Base-by-base conservation (phyloP, 345 rosid genomes). In the Citrus glauca region DNA sequence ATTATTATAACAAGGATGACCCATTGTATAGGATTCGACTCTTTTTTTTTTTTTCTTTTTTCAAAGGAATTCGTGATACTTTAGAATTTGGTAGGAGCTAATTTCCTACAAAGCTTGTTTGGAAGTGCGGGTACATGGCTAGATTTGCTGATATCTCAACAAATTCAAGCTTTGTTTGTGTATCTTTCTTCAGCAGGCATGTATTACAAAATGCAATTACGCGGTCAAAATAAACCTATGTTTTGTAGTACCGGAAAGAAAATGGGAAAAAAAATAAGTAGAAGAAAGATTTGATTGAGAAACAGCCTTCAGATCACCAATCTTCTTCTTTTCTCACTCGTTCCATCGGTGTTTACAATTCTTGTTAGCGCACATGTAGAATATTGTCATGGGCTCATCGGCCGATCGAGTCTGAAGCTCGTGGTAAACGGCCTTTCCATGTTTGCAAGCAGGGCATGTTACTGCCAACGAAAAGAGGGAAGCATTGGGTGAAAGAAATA, bases 331-430 rank as follows among this genome's bases (percentile, higher is more conserved):
- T 53, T 42, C 22, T 64, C 71, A 64, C 70, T 84, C 90, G 32
- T 88, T 85, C 90, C 91, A 84, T 79, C 80, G 82, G 77, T 71
- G 84, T 5, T 80, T 76, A 67, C 95, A 89, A 35, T 78, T 82
- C 57, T 85, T 88, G 30, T 87, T 87, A 81, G 90, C 72, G 86
- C 94, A 91, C 74, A 80, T 82, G 84, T 86, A 91, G 82, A 91
- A 88, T 28, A 90, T 84, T 20, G 91, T 88, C 40, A 89, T 90
- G 0, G 94, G 93, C 76, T 89, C 91, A 78, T 91, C 93, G 55
- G 93, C 94, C 37, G 91, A 91, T 28, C 91, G 87, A n/a, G 86
- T 89, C 82, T 88, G 93, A 22, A 87, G 77, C 81, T 91, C 87
- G 59, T 85, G 87, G 82, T 75, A 91, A 45, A 81, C 75, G 19